phyloP scores from a whole-genome alignment of 805 yeast genomes.

The Wickerhamia fluorescens region DNA sequence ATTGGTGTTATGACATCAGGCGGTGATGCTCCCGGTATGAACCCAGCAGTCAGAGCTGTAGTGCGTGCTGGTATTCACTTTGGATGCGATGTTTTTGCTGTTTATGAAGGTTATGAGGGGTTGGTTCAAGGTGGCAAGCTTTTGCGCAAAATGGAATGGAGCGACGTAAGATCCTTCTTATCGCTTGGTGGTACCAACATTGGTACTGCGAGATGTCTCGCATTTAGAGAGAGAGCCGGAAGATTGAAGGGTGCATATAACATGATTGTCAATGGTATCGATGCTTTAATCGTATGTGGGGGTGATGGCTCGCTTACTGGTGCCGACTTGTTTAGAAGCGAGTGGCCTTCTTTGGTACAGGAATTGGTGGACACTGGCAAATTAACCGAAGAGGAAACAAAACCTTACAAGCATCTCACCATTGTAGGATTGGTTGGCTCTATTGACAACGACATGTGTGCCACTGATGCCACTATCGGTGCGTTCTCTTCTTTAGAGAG shows the following conservation, averaged over 20 bases:
- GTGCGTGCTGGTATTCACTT: constrained; percentile 59
- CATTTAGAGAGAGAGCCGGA: constrained; percentile 60
- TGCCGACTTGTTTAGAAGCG: constrained; percentile 68
- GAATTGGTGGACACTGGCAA: constrained; percentile 44
- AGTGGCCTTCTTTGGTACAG: constrained; percentile 66
- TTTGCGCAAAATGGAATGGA: constrained; percentile 62
- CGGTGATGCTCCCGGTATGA: constrained; percentile 81
- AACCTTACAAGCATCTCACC: constrained; percentile 48
- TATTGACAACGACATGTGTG: constrained; percentile 81
- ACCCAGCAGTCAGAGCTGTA: constrained; percentile 68
- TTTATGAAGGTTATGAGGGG: constrained; percentile 72
- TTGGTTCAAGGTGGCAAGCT: constrained; percentile 58
- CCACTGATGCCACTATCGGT: constrained; percentile 79
- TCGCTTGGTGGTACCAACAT: constrained; percentile 70
- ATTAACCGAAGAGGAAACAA: constrained; percentile 41
- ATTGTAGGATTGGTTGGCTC: constrained; percentile 76
- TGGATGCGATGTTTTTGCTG: constrained; percentile 61
- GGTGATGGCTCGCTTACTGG: constrained; percentile 83
- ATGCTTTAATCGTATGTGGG: constrained; percentile 74
- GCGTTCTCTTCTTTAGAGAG: constrained; percentile 73
- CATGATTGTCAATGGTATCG: constrained; percentile 64
- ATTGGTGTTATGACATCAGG: constrained; percentile 79
- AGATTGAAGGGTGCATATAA: constrained; percentile 57
- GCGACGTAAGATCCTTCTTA: constrained; percentile 65
- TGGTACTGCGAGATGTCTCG: constrained; percentile 72